Conservation (phyloP, 2,329 filamentous ascomycete genomes). For the Ascochyta viciae-villosae region DNA sequence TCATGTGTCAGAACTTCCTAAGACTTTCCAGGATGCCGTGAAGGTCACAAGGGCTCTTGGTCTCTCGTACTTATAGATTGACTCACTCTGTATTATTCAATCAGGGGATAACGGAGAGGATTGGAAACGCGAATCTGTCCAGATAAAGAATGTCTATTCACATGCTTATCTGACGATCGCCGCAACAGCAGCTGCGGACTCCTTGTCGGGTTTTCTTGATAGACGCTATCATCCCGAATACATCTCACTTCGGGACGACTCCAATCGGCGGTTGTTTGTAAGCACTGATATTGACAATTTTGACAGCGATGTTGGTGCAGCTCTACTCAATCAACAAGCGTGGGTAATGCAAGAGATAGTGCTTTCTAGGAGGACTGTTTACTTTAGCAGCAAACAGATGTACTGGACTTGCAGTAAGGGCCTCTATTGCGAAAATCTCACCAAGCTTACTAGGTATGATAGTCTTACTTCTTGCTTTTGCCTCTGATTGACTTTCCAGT, state of each 20-base stretch:
- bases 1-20: neutral
- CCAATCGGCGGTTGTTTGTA: neutral
- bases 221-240: neutral
- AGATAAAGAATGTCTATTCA: neutral
- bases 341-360: constrained; percentile 31
- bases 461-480: no score
- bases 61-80: neutral
- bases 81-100: neutral
- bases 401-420: constrained; percentile 30
- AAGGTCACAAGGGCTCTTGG: neutral
- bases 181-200: neutral
- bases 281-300: neutral
- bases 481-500: neutral
- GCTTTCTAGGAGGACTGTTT: constrained; percentile 23
- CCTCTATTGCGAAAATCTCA: constrained; percentile 24
- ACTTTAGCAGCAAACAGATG: constrained; percentile 26
- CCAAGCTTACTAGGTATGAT: neutral
- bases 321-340: constrained; percentile 1
- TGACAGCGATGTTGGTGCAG: neutral
- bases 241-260: neutral
- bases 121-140: neutral
- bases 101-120: neutral
- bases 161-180: neutral
- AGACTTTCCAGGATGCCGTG: neutral
- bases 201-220: neutral